Evolutionary conservation across 163 green algal genomes (phyloP), one percentile per base, ranked within the genome.

Genomic region (Chlorella variabilis): DNA sequence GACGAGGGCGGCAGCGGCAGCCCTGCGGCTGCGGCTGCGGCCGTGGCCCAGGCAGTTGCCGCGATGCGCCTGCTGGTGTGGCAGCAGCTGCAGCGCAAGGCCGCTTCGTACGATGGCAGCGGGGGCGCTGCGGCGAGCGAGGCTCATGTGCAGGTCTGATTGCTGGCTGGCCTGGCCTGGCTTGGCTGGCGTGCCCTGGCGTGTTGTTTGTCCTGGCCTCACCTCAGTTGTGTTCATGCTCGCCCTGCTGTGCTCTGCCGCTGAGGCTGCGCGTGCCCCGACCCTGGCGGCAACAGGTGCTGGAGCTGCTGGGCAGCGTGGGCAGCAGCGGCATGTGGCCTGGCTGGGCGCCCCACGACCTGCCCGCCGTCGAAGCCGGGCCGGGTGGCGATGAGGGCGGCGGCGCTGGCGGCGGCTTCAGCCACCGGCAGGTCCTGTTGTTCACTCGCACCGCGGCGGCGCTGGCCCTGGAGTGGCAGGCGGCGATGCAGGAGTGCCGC

Each of bases 261-360:
- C n/a, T n/a, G n/a, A n/a, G n/a, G n/a, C n/a, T n/a, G n/a, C n/a
- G n/a, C n/a, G n/a, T n/a, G n/a, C n/a, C n/a, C n/a, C n/a, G n/a
- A n/a, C n/a, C n/a, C n/a, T n/a, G n/a, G n/a, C 27, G 38, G n/a
- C 27, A 17, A 67, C 59, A 81, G 75, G 65, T 87, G 0, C 25
- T 87, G 23, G 62, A 87, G 75, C 79, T 87, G 75, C 65, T 83
- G 29, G 75, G 63, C 45, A 69, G 31, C 4, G 45, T 87, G 27
- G 82, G 82, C 36, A 78, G 38, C 2, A 29, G 42, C 38, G 42
- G 49, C 29, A 80, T 83, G 65, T 87, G 82, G 82, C n/a, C 51
- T 27, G 75, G 76, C 49, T 87, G 75, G 75, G 0, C 29, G 39
- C 73, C 82, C 4, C 75, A 75, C 23, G 71, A 68, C 1, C 34